Conservation (phyloP, 2,329 filamentous ascomycete genomes). For the Graphium sp. region DNA sequence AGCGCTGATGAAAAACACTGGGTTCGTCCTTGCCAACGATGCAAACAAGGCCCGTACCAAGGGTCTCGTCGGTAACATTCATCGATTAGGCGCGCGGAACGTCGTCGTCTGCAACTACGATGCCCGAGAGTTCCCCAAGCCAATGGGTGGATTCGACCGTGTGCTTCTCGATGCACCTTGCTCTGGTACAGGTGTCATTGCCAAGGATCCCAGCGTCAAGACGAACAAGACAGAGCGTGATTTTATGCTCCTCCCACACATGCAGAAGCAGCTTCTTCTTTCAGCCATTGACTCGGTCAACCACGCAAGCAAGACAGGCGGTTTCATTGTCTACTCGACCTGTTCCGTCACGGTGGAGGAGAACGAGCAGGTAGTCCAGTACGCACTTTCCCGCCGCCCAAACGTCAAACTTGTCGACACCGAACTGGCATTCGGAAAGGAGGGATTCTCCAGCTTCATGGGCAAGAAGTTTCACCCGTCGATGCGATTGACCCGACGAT, state of each 20-base stretch:
- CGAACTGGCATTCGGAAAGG: constrained; percentile 74
- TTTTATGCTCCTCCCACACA: constrained; percentile 82
- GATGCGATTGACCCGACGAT: constrained; percentile 68
- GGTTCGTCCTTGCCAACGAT: constrained; percentile 92
- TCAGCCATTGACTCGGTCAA: constrained; percentile 91
- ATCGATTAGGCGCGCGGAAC: constrained; percentile 85
- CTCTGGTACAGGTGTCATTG: constrained; percentile 92
- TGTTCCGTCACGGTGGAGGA: constrained; percentile 92
- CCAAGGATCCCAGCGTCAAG: constrained; percentile 92
- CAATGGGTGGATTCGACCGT: constrained; percentile 79
- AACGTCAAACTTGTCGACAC: constrained; percentile 92
- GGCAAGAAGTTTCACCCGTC: constrained; percentile 82
- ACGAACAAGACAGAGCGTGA: constrained; percentile 95
- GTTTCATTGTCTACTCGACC: constrained; percentile 92
- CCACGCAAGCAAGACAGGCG: constrained; percentile 79
- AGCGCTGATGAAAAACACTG: constrained; percentile 94
- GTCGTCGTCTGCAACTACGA: constrained; percentile 93
- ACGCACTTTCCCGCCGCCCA: constrained; percentile 76
- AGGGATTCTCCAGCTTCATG: constrained; percentile 81
- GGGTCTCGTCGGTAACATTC: constrained; percentile 95
- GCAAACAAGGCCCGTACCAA: constrained; percentile 84
- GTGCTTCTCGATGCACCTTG: constrained; percentile 90
- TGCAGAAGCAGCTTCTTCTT: constrained; percentile 86
- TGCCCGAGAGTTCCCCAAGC: constrained; percentile 80
- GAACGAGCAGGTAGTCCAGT: constrained; percentile 79